Evolutionary conservation across 306 rosid genomes (phyloP), one percentile per base, ranked within the genome.

Genomic region (Lagenaria siceraria): DNA sequence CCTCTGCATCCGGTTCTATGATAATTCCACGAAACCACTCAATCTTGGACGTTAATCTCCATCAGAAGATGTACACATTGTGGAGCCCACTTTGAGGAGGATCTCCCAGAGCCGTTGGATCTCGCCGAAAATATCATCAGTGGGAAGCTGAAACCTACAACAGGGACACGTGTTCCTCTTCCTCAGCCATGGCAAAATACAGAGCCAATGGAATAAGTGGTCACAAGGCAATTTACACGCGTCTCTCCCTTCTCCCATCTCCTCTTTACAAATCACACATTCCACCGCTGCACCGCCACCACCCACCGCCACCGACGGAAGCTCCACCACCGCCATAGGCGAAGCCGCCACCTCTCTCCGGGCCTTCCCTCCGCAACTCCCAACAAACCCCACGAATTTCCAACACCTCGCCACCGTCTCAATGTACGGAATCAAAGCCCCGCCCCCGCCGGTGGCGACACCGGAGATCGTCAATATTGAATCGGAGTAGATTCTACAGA

Each of bases 151-250:
- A 68, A 89, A 87, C 76, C 98, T 74, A 58, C 98, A 94, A 60
- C 88, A 90, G 9, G 98, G 98, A 78, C 98, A 94, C 72, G 97
- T 94, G 95, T 90, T 90, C 78, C 78, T 90, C 85, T 84, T 88
- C 64, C 85, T 85, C 17, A 94, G 77, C 98, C 98, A 94, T 1
- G 91, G 91, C 72, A 94, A 78, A 38, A 94, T 80, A 58, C 98
- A 94, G 78, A 78, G 83, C 98, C 98, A 87, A 68, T 92, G 98
- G 82, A 92, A 94, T 89, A 81, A 78, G 40, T 94, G 98, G 82
- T 78, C 84, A 60, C 98, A 94, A 51, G 98, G 97, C 84, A 94
- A 64, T 61, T 88, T 85, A 36, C 98, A 94, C 60, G 88, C 92
- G 18, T 92, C 96, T 77, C 91, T 90, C 69, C 91, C 90, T 24